phyloP scores from a whole-genome alignment of 1,139 yeast genomes.

The Petasospora rhodanensis region DNA sequence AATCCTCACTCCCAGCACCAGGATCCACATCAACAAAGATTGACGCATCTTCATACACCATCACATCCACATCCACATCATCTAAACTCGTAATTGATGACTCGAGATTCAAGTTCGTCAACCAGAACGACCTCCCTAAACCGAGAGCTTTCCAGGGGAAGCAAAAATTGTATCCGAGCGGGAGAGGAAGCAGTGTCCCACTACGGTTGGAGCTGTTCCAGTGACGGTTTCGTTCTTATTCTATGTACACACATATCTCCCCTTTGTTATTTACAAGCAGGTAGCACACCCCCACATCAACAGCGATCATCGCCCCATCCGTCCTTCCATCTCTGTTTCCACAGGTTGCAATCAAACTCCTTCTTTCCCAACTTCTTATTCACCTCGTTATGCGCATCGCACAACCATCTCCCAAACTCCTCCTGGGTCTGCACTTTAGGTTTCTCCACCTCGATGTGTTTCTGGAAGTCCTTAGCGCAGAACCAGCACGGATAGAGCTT shows the following conservation, averaged over 20 bases:
- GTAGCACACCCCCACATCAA: neutral
- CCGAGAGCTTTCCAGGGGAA: slow-evolving; percentile 73
- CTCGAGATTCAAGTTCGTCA: slow-evolving; percentile 65
- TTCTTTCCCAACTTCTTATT: slow-evolving; percentile 83
- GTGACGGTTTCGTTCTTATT: slow-evolving; percentile 15
- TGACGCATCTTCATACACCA: slow-evolving; percentile 27
- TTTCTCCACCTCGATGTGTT: slow-evolving; percentile 48
- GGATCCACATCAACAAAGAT: slow-evolving; percentile 14
- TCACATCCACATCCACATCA: slow-evolving; percentile 16
- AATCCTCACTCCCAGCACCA: slow-evolving; percentile 8
- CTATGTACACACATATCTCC: neutral
- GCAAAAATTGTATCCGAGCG: slow-evolving; percentile 85
- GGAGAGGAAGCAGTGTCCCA: slow-evolving; percentile 93
- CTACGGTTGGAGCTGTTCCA: slow-evolving; percentile 51
- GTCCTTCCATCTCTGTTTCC: slow-evolving; percentile 92
- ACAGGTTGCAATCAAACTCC: slow-evolving; percentile 75
- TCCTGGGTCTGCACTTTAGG: slow-evolving; percentile 72
- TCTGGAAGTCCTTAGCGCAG: slow-evolving; percentile 82
- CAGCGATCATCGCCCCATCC: slow-evolving; percentile 49
- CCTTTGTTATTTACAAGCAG: neutral
- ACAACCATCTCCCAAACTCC: slow-evolving; percentile 84
- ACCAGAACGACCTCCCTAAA: slow-evolving; percentile 68
- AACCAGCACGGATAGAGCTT: slow-evolving; percentile 91
- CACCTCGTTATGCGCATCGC: slow-evolving; percentile 92
- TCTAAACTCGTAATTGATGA: slow-evolving; percentile 56